phyloP scores from a whole-genome alignment of 108 stramenopile genomes.

The Mayamaea pseudoterrestris region DNA sequence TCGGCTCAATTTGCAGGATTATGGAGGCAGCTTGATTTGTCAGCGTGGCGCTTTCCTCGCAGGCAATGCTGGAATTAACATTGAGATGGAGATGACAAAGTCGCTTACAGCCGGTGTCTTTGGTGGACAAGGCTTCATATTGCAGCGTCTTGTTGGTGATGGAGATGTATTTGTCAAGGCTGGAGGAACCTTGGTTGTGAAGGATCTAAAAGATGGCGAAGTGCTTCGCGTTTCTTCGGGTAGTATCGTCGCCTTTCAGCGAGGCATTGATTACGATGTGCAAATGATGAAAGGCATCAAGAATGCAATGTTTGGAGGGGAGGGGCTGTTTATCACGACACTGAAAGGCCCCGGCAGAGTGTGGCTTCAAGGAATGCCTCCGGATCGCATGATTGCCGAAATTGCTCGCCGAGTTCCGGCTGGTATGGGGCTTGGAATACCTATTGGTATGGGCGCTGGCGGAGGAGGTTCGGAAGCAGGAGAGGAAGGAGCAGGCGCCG shows the following conservation, averaged over 20 bases:
- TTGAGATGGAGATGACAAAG: conserved; percentile 74
- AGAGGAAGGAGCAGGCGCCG: conserved; percentile 4
- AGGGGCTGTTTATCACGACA: conserved; percentile 77
- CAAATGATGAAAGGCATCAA: conserved; percentile 72
- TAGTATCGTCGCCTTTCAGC: conserved; percentile 63
- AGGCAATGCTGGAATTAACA: conserved; percentile 60
- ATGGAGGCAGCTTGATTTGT: conserved; percentile 55
- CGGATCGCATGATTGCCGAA: conserved; percentile 83
- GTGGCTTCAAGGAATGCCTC: conserved; percentile 83
- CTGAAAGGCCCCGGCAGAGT: conserved; percentile 63
- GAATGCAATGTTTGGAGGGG: conserved; percentile 85
- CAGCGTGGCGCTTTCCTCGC: conserved; percentile 77
- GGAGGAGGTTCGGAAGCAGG: conserved; percentile 23
- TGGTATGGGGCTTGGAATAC: conserved; percentile 43
- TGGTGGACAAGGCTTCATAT: conserved; percentile 86
- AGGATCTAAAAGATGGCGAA: conserved; percentile 68
- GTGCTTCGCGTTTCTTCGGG: conserved; percentile 69
- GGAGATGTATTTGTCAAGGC: conserved; percentile 81
- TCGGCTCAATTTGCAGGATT: conserved; percentile 51
- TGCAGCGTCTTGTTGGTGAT: conserved; percentile 61
- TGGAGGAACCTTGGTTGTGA: conserved; percentile 48
- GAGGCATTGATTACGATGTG: conserved; percentile 64
- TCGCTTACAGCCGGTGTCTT: conserved; percentile 68
- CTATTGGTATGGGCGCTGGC: conserved; percentile 38
- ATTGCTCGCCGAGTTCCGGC: conserved; percentile 74